Conservation (phyloP, 257 asterid genomes). For the Dorcoceras hygrometricum region DNA sequence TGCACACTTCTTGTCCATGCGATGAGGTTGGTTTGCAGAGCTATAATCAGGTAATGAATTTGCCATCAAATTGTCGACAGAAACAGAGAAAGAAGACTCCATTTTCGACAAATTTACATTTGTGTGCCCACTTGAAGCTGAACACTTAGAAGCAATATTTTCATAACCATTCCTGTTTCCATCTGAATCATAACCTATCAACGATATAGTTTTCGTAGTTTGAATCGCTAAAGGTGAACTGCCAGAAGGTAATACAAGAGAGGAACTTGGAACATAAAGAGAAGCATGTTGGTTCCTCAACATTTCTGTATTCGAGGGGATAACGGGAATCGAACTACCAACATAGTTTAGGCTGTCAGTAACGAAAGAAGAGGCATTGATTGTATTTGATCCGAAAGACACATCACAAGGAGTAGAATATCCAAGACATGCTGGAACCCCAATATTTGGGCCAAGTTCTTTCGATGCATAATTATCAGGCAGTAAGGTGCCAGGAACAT, state of each 20-base stretch:
- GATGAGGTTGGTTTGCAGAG: not conserved
- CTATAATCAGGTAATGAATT: not conserved
- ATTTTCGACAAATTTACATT: not conserved
- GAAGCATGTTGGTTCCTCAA: not conserved
- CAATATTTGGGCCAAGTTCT: slow-evolving; percentile 28
- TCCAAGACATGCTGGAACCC: slow-evolving; percentile 27
- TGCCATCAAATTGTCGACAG: not conserved
- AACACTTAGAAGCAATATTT: not conserved
- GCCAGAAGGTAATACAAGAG: not conserved
- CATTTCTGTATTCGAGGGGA: not conserved
- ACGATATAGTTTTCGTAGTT: not conserved
- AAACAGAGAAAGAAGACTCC: not conserved
- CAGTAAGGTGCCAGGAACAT: slow-evolving; percentile 42
- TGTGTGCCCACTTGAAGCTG: not conserved
- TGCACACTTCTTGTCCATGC: not conserved
- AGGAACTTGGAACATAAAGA: not conserved
- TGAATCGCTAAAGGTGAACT: not conserved
- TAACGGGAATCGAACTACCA: slow-evolving; percentile 21
- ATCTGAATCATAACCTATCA: not conserved
- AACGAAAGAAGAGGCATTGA: slow-evolving; percentile 27
- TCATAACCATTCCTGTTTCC: not conserved
- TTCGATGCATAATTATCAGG: slow-evolving; percentile 36
- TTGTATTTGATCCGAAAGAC: slow-evolving; percentile 26
- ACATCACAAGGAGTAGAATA: slow-evolving; percentile 27
- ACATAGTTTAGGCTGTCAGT: slow-evolving; percentile 20